phyloP scores from a whole-genome alignment of 108 stramenopile species.

The Asterionellopsis glacialis region DNA sequence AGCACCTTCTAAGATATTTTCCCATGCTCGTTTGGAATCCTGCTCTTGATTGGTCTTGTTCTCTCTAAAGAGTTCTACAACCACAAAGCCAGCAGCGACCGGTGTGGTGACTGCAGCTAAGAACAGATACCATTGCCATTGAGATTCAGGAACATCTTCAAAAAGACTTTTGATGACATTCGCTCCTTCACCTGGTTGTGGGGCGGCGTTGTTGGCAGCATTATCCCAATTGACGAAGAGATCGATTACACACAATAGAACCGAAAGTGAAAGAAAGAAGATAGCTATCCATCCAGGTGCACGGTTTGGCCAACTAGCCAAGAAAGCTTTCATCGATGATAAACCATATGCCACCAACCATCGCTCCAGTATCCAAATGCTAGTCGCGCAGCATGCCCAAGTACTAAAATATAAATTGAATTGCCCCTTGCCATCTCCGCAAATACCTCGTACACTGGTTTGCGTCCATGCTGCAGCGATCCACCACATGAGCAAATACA shows the following conservation, averaged over 20 bases:
- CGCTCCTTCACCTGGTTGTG: too few species aligned
- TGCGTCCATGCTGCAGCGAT: constrained; percentile 52
- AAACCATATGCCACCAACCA: constrained; percentile 48
- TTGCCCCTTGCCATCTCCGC: constrained; percentile 70
- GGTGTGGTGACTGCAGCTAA: constrained; percentile 33
- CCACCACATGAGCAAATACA: constrained; percentile 67
- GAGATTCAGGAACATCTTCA: constrained; percentile 18
- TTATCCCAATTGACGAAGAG: constrained; percentile 26
- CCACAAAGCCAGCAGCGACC: constrained; percentile 36
- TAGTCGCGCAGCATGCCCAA: constrained; percentile 51
- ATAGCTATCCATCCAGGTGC: constrained; percentile 68
- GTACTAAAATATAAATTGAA: constrained; percentile 64
- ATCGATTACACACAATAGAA: constrained; percentile 58
- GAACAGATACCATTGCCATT: constrained; percentile 46
- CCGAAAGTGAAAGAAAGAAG: constrained; percentile 37
- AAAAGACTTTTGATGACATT: constrained; percentile 7
- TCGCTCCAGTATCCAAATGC: constrained; percentile 44
- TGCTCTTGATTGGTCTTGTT: constrained; percentile 20
- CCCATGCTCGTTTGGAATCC: constrained; percentile 25
- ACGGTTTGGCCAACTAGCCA: constrained; percentile 67
- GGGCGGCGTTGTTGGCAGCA: not conserved
- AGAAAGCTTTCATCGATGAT: constrained; percentile 41
- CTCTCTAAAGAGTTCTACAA: constrained; percentile 63
- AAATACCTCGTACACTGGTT: constrained; percentile 54
- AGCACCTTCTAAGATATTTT: constrained; percentile 56